Evolutionary conservation across 2,329 filamentous ascomycete genomes (phyloP).

Genomic region (Fusarium succisae): DNA sequence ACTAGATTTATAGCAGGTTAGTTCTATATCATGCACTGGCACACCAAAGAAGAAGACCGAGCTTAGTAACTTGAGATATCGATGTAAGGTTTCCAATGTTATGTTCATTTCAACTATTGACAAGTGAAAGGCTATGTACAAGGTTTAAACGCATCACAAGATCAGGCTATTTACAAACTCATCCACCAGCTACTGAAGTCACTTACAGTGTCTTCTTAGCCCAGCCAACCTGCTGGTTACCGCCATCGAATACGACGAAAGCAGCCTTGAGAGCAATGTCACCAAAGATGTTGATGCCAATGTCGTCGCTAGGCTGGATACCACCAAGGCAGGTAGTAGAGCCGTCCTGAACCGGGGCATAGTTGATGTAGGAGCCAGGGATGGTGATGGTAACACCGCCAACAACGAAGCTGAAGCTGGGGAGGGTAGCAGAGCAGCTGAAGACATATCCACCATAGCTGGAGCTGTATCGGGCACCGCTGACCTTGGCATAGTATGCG

Average conservation of each 20-base stretch:
- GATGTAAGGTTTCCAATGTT: neutral
- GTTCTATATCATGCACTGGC: neutral
- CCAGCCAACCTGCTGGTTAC: conserved; percentile 35
- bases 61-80: accelerated
- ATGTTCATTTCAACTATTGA: neutral
- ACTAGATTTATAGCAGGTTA: accelerated
- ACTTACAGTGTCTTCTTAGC: conserved; percentile 25
- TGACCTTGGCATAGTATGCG: conserved; percentile 59
- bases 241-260: conserved; percentile 65
- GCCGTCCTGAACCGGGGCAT: conserved; percentile 53
- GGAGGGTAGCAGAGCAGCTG: conserved; percentile 57
- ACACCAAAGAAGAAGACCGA: accelerated
- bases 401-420: conserved; percentile 63
- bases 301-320: conserved; percentile 63
- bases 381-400: conserved; percentile 67
- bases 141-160: neutral
- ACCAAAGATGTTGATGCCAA: conserved; percentile 67
- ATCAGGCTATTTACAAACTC: neutral
- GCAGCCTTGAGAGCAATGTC: conserved; percentile 70
- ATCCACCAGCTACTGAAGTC: neutral
- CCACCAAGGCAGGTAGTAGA: conserved; percentile 72
- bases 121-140: neutral
- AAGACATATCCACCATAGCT: conserved; percentile 57
- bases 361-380: conserved; percentile 64
- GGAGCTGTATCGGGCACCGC: conserved; percentile 52